These are phyloP conservation scores for Akanthomyces dipterigenus DNA, from an alignment of 2,329 filamentous ascomycete genomes.

Conservation along the genomic window DNA sequence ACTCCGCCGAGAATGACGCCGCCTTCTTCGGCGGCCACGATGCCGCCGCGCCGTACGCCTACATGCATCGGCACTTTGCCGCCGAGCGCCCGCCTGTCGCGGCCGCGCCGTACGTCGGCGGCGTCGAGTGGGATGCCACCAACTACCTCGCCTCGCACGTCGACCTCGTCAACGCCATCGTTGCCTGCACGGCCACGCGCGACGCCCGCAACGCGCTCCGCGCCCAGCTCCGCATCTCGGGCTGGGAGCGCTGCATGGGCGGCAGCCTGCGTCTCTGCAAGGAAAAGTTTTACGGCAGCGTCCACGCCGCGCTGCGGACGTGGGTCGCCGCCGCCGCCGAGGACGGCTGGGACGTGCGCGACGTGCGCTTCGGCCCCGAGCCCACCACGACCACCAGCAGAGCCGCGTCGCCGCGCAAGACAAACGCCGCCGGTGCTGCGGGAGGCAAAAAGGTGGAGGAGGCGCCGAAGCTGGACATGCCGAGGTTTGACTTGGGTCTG, in stretches of 20 bases:
- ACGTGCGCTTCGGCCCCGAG: slow-evolving; percentile 68
- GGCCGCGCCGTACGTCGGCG: slow-evolving; percentile 90
- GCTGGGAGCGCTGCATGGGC: slow-evolving; percentile 87
- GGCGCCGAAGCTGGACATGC: slow-evolving; percentile 56
- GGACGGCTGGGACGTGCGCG: slow-evolving; percentile 79
- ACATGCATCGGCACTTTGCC: slow-evolving; percentile 71
- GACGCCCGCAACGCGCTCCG: slow-evolving; percentile 71
- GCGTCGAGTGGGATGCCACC: slow-evolving; percentile 97
- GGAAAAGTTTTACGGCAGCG: slow-evolving; percentile 91
- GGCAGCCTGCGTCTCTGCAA: slow-evolving; percentile 83
- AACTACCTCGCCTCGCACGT: slow-evolving; percentile 92
- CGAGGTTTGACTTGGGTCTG: slow-evolving; percentile 44
- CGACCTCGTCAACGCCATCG: slow-evolving; percentile 83
- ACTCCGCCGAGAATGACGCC: slow-evolving; percentile 14
- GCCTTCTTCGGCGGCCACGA: slow-evolving; percentile 26
- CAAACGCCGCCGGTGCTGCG: slow-evolving; percentile 17
- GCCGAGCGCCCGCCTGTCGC: slow-evolving; percentile 82
- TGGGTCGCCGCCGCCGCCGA: slow-evolving; percentile 85
- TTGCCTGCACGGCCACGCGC: slow-evolving; percentile 68
- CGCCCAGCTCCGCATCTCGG: slow-evolving; percentile 70
- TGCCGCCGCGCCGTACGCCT: slow-evolving; percentile 40
- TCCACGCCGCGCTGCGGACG: slow-evolving; percentile 81
- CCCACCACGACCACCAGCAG: slow-evolving; percentile 23
- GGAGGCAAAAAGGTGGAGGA: slow-evolving; percentile 43
- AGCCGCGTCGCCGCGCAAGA: slow-evolving; percentile 26